These are phyloP conservation scores for Stachybotrys elegans DNA, from an alignment of 2,329 filamentous ascomycete genomes.

Conservation along the genomic window DNA sequence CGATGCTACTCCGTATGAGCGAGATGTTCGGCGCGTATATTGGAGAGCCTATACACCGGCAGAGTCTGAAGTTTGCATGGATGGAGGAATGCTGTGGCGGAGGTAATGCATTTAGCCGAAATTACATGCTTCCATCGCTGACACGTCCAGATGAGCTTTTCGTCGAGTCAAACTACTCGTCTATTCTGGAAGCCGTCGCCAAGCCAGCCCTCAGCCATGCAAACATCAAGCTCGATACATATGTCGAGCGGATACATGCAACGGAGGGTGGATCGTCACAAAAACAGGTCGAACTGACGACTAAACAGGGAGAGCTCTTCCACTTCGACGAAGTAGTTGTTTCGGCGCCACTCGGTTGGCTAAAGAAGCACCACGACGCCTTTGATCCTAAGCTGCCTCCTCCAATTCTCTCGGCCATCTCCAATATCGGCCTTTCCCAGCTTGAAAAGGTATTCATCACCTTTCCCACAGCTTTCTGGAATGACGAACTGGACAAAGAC, in stretches of 20 bases:
- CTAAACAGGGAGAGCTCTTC: constrained; percentile 36
- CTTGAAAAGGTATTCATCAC: constrained; percentile 51
- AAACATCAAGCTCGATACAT: constrained; percentile 45
- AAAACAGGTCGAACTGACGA: constrained; percentile 36
- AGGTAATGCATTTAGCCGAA: constrained; percentile 32
- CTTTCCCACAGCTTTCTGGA: constrained; percentile 75
- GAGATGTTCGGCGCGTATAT: constrained; percentile 69
- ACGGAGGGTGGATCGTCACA: constrained; percentile 9
- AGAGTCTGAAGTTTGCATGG: constrained; percentile 74
- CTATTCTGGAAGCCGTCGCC: constrained; percentile 53
- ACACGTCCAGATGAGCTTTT: neutral
- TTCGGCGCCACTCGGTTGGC: constrained; percentile 64
- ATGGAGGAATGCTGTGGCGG: constrained; percentile 74
- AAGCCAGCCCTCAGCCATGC: constrained; percentile 51
- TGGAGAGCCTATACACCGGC: constrained; percentile 56
- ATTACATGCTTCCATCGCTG: too few relatives aligned
- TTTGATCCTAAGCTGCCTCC: constrained; percentile 57
- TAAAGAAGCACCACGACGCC: constrained; percentile 51
- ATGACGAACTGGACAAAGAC: constrained; percentile 33
- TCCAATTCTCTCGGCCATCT: constrained; percentile 54
- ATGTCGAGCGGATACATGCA: constrained; percentile 37
- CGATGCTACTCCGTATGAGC: constrained; percentile 45
- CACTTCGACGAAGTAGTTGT: constrained; percentile 65
- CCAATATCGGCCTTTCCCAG: neutral
- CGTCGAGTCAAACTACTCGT: constrained; percentile 36